Evolutionary conservation across 2,329 filamentous ascomycete species (phyloP), one percentile per base, ranked within the genome.

Genomic region (Ampelomyces quisqualis): DNA sequence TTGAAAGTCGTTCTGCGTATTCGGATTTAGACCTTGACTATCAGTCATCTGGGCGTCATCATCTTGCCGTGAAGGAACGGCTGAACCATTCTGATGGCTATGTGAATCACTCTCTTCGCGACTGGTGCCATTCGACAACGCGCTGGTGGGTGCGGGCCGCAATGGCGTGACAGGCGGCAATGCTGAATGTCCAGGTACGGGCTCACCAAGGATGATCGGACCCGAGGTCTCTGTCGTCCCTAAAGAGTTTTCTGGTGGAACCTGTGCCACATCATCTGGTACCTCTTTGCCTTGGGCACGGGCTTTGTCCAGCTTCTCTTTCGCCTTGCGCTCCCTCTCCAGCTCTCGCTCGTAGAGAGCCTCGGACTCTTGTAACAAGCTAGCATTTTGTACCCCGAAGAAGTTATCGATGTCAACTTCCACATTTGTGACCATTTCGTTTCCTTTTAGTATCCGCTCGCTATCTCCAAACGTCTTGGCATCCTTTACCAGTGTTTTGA

Each of bases 381-480:
- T 75, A 10, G 86, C 81, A 49, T 86, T 74, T 6, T 68, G 77
- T 28, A 76, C 75, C 30, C 43, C 47, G 59, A 89, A 85, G 41
- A 96, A 83, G 32, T 80, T 81, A 29, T 82, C 82, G 49, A 97
- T 85, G 68, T 97, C 91, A 22, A 97, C 91, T 64, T 96, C 90
- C 2, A 96, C 91, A 60, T 97, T 97, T 15, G 89, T 83, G 23
- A 90, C 74, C 57, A 98, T 82, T 70, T 98, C 93, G 45, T 94
- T 95, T 1, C 89, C 90, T 65, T 90, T 93, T 38, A 96, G 73
- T 2, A 85, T 82, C 27, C 89, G 79, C 48, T 95, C 86, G 55
- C 84, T 82, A 58, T 97, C 91, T n/a, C 86, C 88, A 43, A 84
- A 79, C 8, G 82, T 84, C 62, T 84, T 87, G 8, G 90, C 84